A percentile compares a stretch with the other conserved stretches of the same genome.
Conservation (phyloP, 129 eudicot species). For the Centella asiatica region DNA sequence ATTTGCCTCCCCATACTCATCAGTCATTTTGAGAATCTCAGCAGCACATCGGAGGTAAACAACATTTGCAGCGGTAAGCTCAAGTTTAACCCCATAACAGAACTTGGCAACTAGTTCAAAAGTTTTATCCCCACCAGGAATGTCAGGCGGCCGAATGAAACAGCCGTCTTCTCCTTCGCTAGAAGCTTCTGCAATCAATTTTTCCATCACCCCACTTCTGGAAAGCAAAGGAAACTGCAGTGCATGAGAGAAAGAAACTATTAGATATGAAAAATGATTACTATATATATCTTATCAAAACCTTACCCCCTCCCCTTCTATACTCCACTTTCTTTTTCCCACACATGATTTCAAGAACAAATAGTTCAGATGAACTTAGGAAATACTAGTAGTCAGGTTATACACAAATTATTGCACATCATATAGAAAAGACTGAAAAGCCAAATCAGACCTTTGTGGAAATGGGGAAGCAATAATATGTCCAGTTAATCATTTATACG, state of each 20-base stretch:
- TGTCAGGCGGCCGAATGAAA: conserved; percentile 40
- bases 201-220: conserved; percentile 88
- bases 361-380: no score
- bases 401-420: no score
- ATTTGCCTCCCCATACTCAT: conserved; percentile 92
- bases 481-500: no score
- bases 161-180: conserved; percentile 44
- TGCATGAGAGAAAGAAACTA: neutral
- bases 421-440: no score
- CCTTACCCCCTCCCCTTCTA: neutral
- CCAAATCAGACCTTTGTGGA: no score
- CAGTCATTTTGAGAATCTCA: conserved; percentile 80
- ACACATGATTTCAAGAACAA: no score
- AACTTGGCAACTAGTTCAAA: conserved; percentile 88
- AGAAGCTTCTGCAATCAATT: conserved; percentile 59
- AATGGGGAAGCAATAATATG: no score
- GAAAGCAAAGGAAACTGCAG: conserved; percentile 89
- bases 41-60: conserved; percentile 82
- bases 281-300: neutral
- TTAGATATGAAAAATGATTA: conserved; percentile 4
- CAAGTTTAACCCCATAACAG: conserved; percentile 96
- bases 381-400: no score
- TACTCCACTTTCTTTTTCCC: neutral
- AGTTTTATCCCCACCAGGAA: conserved; percentile 82
- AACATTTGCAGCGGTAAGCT: conserved; percentile 78